Conservation (phyloP, 352 stramenopile genomes). For the Elongisporangium anandrum region DNA sequence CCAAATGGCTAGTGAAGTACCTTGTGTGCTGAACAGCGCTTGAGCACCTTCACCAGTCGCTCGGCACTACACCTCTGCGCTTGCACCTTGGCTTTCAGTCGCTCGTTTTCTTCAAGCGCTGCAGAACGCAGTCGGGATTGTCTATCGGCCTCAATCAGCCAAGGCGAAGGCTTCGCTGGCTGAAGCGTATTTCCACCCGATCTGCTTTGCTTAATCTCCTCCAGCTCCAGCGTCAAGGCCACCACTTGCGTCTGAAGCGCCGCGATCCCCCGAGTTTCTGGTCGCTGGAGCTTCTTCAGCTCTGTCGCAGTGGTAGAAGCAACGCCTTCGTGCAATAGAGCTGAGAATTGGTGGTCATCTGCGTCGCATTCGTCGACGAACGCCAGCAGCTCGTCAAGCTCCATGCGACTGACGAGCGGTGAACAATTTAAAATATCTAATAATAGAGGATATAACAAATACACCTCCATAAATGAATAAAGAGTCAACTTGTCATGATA, state of each 20-base stretch:
- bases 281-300: neutral
- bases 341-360: no score
- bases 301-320: no score
- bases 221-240: neutral
- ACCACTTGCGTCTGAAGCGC: neutral
- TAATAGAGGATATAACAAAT: no score
- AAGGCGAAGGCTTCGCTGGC: neutral
- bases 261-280: neutral
- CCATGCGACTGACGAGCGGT: no score
- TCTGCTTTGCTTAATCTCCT: neutral
- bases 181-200: neutral
- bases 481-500: no score
- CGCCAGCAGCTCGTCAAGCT: neutral
- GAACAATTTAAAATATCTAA: no score
- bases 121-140: neutral
- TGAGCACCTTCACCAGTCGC: neutral
- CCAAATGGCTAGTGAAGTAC: neutral
- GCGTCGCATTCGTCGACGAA: neutral
- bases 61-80: neutral
- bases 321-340: no score
- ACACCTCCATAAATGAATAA: no score
- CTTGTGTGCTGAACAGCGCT: no score
- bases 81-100: neutral
- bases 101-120: neutral
- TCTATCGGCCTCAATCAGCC: neutral